Percentiles rank a stretch among this genome's conserved stretches.
Evolutionary conservation across 345 rosid genomes (phyloP).

Genomic region (Nephelium lappaceum): DNA sequence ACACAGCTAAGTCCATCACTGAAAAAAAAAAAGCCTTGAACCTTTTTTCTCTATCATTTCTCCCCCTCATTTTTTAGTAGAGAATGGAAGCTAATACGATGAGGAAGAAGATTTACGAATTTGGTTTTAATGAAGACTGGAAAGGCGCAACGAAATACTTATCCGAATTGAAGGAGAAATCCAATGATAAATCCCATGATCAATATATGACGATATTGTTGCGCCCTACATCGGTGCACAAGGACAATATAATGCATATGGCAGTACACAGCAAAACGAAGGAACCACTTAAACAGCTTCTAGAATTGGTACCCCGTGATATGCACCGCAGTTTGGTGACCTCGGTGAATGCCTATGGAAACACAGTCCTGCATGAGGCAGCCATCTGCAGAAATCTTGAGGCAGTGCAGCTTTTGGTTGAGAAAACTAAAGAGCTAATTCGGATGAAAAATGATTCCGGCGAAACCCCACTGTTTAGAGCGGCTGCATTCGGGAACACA

Average conservation of each 20-base stretch:
- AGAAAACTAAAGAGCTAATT: neutral
- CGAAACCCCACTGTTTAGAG: neutral
- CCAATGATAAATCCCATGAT: no score
- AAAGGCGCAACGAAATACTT: no score
- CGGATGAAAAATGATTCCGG: neutral
- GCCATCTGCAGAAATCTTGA: neutral
- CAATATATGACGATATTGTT: neutral
- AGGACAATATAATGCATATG: neutral
- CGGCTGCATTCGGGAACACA: neutral
- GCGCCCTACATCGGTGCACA: neutral
- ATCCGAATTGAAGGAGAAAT: no score
- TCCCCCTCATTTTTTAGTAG: no score
- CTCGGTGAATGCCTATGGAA: neutral
- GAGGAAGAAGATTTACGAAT: neutral
- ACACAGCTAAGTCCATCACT: no score
- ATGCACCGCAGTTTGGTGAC: neutral
- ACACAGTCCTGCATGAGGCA: conserved; percentile 27
- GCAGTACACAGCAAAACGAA: neutral
- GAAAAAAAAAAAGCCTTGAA: no score
- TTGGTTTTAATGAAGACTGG: neutral
- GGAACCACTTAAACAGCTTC: neutral
- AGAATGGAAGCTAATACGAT: no score
- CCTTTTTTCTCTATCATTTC: no score
- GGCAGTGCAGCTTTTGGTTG: neutral
- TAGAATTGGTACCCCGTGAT: accelerated